These are phyloP conservation scores for Hygrocybe punicea DNA, from an alignment of 768 basidiomycete genomes.

Conservation along the genomic window DNA sequence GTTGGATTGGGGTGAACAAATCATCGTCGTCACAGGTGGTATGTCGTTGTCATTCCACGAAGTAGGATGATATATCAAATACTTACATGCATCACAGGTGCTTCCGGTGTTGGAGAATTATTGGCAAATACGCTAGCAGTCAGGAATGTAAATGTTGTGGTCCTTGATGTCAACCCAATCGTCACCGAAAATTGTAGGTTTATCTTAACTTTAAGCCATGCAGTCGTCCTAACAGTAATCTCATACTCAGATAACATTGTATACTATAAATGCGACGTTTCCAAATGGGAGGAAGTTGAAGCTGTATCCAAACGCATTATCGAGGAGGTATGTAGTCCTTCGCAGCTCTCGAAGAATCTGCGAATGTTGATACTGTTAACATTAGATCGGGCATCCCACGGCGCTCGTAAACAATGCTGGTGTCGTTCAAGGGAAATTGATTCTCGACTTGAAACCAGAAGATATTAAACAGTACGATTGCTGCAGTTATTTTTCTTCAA, in stretches of 20 bases:
- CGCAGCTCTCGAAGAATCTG: background rate
- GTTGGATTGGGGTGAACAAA: constrained; percentile 84
- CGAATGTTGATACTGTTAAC: background rate
- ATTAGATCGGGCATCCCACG: constrained; percentile 81
- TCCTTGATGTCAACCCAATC: constrained; percentile 80
- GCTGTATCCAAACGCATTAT: constrained; percentile 66
- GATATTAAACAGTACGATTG: constrained; percentile 72
- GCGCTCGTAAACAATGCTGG: constrained; percentile 95
- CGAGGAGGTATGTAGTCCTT: constrained; percentile 57
- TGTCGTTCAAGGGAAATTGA: constrained; percentile 82
- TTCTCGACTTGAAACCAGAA: constrained; percentile 72
- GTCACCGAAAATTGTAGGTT: constrained; percentile 69
- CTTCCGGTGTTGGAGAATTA: constrained; percentile 86
- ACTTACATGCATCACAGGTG: constrained; percentile 44
- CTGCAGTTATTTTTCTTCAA: background rate
- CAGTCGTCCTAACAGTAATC: background rate
- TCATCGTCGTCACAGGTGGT: constrained; percentile 92
- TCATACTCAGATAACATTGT: constrained; percentile 61
- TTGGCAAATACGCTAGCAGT: constrained; percentile 84
- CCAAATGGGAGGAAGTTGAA: constrained; percentile 82
- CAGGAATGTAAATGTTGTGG: constrained; percentile 77
- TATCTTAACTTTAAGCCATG: background rate
- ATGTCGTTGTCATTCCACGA: constrained; percentile 14
- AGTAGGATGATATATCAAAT: background rate
- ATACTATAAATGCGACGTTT: constrained; percentile 90